Conservation (phyloP, 2,329 filamentous ascomycete genomes). For the Chrysoporthe deuterocubensis region DNA sequence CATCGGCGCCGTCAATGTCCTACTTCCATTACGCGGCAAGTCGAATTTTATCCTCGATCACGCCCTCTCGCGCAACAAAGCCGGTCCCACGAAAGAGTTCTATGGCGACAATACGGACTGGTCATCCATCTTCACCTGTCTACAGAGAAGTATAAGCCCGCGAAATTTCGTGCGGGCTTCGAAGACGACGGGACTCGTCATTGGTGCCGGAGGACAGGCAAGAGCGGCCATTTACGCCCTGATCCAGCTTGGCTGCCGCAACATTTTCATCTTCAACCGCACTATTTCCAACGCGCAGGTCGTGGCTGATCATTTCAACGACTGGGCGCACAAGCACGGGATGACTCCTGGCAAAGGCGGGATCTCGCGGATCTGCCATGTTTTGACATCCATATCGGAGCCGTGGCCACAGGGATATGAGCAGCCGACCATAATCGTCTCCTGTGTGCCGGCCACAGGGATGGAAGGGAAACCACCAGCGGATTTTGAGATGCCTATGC, state of each 20-base stretch:
- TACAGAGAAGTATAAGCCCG: constrained; percentile 71
- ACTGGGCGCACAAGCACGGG: constrained; percentile 45
- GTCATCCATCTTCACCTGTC: constrained; percentile 54
- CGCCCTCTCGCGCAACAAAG: constrained; percentile 61
- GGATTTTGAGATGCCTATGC: constrained; percentile 69
- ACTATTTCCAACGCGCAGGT: constrained; percentile 63
- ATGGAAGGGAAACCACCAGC: constrained; percentile 64
- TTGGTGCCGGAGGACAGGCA: constrained; percentile 73
- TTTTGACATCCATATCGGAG: constrained; percentile 61
- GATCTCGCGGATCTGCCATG: constrained; percentile 47
- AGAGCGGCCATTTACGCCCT: constrained; percentile 75
- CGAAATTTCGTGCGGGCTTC: constrained; percentile 62
- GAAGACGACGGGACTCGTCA: constrained; percentile 58
- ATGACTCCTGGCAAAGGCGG: constrained; percentile 41
- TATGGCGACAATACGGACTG: constrained; percentile 59
- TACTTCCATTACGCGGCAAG: constrained; percentile 66
- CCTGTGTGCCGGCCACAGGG: constrained; percentile 70
- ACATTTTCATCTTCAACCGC: constrained; percentile 74
- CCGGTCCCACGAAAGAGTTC: constrained; percentile 64
- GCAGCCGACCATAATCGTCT: constrained; percentile 72
- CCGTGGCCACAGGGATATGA: constrained; percentile 66
- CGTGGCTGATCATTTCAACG: constrained; percentile 70
- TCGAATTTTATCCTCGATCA: constrained; percentile 56
- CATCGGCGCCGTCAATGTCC: constrained; percentile 74
- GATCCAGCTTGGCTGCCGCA: constrained; percentile 72